Evolutionary conservation across 305 asterid species (phyloP).

Genomic region (Euphrasia arctica): DNA sequence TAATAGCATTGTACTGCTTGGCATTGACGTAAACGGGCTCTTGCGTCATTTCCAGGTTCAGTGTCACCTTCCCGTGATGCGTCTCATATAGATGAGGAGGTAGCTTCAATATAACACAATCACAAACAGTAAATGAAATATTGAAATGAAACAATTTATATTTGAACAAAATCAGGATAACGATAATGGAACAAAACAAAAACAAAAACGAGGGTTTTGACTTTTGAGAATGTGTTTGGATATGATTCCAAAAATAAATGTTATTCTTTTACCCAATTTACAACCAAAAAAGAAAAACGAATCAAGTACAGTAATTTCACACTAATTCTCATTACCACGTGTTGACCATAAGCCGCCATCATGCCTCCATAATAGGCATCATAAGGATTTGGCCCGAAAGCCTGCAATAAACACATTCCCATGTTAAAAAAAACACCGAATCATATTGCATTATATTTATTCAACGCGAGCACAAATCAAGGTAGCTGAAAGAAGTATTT

Average conservation of each 20-base stretch:
- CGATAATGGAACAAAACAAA: too few species aligned
- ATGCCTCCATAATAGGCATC: conserved; percentile 63
- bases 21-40: conserved; percentile 56
- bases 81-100: too few species aligned
- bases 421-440: not conserved
- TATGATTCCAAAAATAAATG: too few species aligned
- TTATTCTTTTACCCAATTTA: too few species aligned
- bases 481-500: conserved; percentile 5
- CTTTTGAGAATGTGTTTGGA: too few species aligned
- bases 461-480: not conserved
- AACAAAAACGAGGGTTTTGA: too few species aligned
- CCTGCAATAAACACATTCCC: conserved; percentile 38
- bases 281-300: not conserved
- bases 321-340: conserved; percentile 46
- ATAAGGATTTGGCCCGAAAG: conserved; percentile 51
- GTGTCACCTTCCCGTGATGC: too few species aligned
- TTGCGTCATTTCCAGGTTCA: conserved; percentile 18
- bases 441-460: conserved; percentile 7
- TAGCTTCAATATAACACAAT: too few species aligned
- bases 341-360: conserved; percentile 70
- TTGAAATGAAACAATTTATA: too few species aligned
- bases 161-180: too few species aligned
- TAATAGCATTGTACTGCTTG: conserved; percentile 47
- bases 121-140: too few species aligned
- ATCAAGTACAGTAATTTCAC: not conserved